These are phyloP conservation scores for Gossypium raimondii DNA, from an alignment of 345 rosid genomes.

Conservation along the genomic window DNA sequence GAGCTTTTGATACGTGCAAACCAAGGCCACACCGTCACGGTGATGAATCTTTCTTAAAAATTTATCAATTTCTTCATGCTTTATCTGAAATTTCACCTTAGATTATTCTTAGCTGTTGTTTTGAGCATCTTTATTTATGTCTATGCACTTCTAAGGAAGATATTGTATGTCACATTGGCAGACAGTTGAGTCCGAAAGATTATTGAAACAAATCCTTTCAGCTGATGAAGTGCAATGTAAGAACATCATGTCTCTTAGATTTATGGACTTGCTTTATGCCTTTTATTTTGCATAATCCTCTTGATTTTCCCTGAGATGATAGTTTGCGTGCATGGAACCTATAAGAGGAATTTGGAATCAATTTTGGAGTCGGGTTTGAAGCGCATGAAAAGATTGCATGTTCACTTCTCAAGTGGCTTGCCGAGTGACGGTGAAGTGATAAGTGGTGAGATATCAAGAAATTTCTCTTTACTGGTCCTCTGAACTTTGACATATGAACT, in stretches of 20 bases:
- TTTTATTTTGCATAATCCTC: background rate
- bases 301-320: conserved; percentile 14
- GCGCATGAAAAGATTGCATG: conserved; percentile 76
- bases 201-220: conserved; percentile 64
- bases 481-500: background rate
- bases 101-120: background rate
- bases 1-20: conserved; percentile 84
- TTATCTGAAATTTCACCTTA: background rate
- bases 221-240: conserved; percentile 69
- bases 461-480: background rate
- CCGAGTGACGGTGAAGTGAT: conserved; percentile 81
- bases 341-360: conserved; percentile 63
- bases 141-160: background rate
- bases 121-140: background rate
- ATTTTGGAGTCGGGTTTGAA: conserved; percentile 74
- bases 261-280: background rate
- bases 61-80: background rate
- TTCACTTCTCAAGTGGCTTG: conserved; percentile 85
- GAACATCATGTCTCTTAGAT: background rate
- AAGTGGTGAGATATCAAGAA: conserved; percentile 47
- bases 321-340: conserved; percentile 95
- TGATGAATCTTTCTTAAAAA: conserved; percentile 16
- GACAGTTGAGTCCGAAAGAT: conserved; percentile 75
- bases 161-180: conserved; percentile 27
- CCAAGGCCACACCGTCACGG: conserved; percentile 87